These are phyloP conservation scores for Apocynum venetum DNA, from an alignment of 257 asterid species.

Conservation along the genomic window DNA sequence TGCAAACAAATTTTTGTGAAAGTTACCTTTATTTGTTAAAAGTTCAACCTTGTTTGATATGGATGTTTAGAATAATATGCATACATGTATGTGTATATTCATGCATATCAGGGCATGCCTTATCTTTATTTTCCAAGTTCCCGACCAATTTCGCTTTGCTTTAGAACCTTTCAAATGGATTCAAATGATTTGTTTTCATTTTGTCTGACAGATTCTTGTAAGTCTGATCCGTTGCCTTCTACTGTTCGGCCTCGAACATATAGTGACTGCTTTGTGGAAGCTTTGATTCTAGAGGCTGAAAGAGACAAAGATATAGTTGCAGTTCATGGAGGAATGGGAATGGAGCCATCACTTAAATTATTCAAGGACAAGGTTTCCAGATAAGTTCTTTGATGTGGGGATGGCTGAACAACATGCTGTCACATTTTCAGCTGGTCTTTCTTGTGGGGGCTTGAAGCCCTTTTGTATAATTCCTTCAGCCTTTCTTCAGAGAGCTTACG, in stretches of 20 bases:
- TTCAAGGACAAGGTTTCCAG: conserved; percentile 49
- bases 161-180: background rate
- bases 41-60: background rate
- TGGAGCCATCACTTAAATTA: conserved; percentile 62
- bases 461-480: conserved; percentile 85
- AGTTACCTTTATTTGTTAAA: background rate
- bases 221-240: conserved; percentile 23
- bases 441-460: conserved; percentile 84
- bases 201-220: conserved; percentile 32
- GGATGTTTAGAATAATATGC: background rate
- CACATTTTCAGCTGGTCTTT: conserved; percentile 80
- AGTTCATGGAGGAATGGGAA: conserved; percentile 88
- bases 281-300: conserved; percentile 58
- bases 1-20: too few species aligned
- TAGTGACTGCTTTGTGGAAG: conserved; percentile 64
- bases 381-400: conserved; percentile 73
- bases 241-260: conserved; percentile 43
- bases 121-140: background rate
- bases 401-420: conserved; percentile 99
- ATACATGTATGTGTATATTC: background rate
- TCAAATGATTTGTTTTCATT: conserved; percentile 1
- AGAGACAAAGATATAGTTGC: conserved; percentile 69
- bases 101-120: too few species aligned
- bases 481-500: conserved; percentile 86
- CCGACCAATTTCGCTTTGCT: background rate